Conservation (phyloP, 139 green algal species). For the Chlorella sp. region DNA sequence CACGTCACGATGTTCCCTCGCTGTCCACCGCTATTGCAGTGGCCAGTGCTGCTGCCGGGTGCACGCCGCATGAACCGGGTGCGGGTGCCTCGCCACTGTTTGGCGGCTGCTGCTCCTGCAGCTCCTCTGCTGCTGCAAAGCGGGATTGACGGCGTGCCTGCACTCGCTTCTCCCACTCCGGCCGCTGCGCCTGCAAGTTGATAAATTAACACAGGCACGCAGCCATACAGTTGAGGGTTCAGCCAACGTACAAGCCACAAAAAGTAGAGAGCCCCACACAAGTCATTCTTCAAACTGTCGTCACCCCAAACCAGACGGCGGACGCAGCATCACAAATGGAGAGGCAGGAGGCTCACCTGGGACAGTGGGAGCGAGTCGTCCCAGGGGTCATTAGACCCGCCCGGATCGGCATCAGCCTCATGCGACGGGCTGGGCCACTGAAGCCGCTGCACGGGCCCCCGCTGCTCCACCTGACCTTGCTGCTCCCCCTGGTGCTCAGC, state of each 20-base stretch:
- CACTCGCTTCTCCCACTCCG: neutral
- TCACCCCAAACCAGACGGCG: no score
- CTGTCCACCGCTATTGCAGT: neutral
- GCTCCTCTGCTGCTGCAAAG: no score
- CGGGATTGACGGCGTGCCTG: neutral
- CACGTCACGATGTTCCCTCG: no score
- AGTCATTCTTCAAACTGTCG: no score
- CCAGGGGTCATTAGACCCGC: neutral
- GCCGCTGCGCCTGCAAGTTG: neutral
- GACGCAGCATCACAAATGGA: no score
- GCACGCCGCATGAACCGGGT: neutral
- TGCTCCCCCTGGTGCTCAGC: neutral
- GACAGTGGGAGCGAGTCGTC: neutral
- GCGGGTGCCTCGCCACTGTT: neutral
- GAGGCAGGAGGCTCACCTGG: neutral
- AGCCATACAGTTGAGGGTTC: neutral
- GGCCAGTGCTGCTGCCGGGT: neutral
- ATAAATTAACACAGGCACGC: neutral
- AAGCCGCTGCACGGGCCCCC: neutral
- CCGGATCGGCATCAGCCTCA: neutral
- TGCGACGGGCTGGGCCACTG: neutral
- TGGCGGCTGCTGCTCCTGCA: slow-evolving; percentile 8
- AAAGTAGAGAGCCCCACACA: no score
- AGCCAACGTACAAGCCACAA: neutral
- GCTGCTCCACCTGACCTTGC: neutral